Base-by-base conservation (phyloP, 306 rosid species). In the Vigna hirtella region DNA sequence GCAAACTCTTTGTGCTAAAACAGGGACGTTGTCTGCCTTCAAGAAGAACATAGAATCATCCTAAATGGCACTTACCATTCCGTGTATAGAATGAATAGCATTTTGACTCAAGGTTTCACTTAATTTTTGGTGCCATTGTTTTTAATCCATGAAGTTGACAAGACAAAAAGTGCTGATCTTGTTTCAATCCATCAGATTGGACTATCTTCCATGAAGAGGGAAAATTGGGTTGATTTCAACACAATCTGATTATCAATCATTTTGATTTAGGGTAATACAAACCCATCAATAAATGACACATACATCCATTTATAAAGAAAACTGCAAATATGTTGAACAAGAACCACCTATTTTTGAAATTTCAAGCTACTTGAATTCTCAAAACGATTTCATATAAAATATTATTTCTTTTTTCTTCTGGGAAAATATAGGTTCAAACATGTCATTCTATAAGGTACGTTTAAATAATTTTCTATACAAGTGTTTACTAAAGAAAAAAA, bases 81-180 rank as follows among this genome's bases (percentile, higher is more conserved):
- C 4, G 13, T 57, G 68, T 40, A 61, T 6, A 14, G 9, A 14
- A 70, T 63, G 20, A 7, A 53, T 76, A 48, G 53, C 40, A 55
- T 75, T 82, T 71, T 45, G 42, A 71, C 65, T 64, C 32, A 7
- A 64, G 62, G 53, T 55, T 22, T 59, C 59, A 12, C 63, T 43
- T 18, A 7, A 26, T 30, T 42, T 51, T 36, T 62, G 26, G 47
- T 20, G 4, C 17, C 50, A 50, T 81, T 6, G 43, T 45, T 58
- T 26, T 75, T 73, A 45, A 36, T 24, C 59, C 55, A 20, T 22
- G 72, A 69, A 61, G 42, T 61, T 69, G 77, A 70, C 72, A 69
- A 40, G 11, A 59, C 24, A 81, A 40, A 6, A 48, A 14, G 28
- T 13, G 50, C 72, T 1, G 40, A 36, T 40, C 17, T 7, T 7